Conservation (phyloP, 2,329 filamentous ascomycete genomes). For the Neonectria hederae region DNA sequence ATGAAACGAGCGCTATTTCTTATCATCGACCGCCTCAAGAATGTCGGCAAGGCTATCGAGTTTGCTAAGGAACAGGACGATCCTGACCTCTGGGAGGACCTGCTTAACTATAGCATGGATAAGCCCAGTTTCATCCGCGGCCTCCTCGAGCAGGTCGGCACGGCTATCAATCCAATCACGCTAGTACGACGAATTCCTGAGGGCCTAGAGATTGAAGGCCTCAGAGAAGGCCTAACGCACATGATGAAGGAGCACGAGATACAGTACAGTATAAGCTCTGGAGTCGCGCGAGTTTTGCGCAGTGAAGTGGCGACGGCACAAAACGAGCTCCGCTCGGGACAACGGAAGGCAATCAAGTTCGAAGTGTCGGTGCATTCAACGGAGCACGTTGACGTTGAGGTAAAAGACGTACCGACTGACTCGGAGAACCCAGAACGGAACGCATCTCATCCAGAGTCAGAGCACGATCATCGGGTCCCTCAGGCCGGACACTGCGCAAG, state of each 20-base stretch:
- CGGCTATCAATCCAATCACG: conserved; percentile 89
- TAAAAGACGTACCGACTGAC: conserved; percentile 50
- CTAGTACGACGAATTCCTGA: conserved; percentile 91
- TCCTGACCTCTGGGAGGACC: conserved; percentile 91
- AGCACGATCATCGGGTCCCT: conserved; percentile 46
- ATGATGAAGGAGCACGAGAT: conserved; percentile 97
- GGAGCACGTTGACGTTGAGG: conserved; percentile 55
- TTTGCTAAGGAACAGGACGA: conserved; percentile 96
- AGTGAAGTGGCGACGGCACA: conserved; percentile 90
- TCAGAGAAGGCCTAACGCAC: conserved; percentile 86
- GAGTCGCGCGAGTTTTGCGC: conserved; percentile 84
- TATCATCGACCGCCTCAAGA: conserved; percentile 91
- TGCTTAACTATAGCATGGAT: conserved; percentile 96
- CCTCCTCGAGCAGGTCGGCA: conserved; percentile 92
- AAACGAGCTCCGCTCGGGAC: conserved; percentile 79
- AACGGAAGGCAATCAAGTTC: conserved; percentile 89
- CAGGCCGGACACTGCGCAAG: conserved; percentile 67
- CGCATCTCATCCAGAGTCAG: conserved; percentile 26
- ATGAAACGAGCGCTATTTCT: conserved; percentile 91
- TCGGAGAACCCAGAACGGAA: conserved; percentile 35
- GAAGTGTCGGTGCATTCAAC: conserved; percentile 67
- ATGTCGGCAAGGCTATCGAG: conserved; percentile 90
- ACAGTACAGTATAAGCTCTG: conserved; percentile 89
- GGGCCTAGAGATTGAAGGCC: conserved; percentile 89
- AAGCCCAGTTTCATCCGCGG: conserved; percentile 94